Evolutionary conservation across 495 filamentous ascomycete genomes (phyloP), one percentile per base, ranked within the genome.

Genomic region (Recurvomyces mirabilis): DNA sequence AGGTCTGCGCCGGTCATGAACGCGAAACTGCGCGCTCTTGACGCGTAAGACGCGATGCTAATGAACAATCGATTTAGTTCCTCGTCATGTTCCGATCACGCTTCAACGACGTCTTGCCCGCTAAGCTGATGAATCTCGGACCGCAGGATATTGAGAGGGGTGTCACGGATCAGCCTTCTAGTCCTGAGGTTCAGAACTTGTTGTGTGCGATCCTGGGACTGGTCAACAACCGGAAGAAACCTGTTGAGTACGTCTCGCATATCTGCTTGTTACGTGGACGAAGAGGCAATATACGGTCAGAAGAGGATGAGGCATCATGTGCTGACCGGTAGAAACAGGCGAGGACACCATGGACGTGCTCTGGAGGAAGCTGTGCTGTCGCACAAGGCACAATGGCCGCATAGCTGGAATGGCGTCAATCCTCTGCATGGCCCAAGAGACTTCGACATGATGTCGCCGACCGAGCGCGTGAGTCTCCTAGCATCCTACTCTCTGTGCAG

Each of bases 41-140:
- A 33, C 38, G 38, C 49, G 46, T 60, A 41, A 61, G 54, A 56
- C 58, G 62, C 59, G 65, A 56, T 52, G 18, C 52, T 21, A 34
- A 47, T 65, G 66, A 48, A 65, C 7, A 24, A 23, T 19, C 24
- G 15, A 43, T 39, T 30, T 63, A 95, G 88, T 93, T 98, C 63
- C 85, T 98, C 63, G 84, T 94, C 53, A 94, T 87, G 85, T 98
- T 94, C 63, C 82, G 89, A 60, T 78, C 84, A 64, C 84, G 91
- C 56, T 96, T 96, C 60, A 78, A 72, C 60, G 86, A 93, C 31
- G 81, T 75, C 46, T 87, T 98, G 49, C 81, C 87, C 24, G 85
- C 86, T 59, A 87, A 83, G 29, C 66, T 93, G 6, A 70, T 82
- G 42, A 84, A 95, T 58, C 82, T 88, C 45, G 91, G 91, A 18